Percentiles rank a stretch among this genome's conserved stretches.
Conservation (phyloP, 345 rosid genomes). For the Populus alba region DNA sequence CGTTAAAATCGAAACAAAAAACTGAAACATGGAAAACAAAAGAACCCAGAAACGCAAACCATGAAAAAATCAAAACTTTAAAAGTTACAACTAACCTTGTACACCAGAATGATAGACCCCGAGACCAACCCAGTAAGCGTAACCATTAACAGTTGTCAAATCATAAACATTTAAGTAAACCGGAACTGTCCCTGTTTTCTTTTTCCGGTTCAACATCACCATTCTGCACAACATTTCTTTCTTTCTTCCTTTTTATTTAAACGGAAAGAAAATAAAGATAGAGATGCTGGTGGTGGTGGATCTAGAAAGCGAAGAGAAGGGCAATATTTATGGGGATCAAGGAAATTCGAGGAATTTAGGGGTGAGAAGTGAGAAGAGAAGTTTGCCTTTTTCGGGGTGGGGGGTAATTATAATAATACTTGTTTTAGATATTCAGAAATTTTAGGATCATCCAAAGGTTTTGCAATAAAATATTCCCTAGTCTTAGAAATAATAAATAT, state of each 20-base stretch:
- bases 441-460: too few relatives aligned
- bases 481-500: too few relatives aligned
- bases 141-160: constrained; percentile 85
- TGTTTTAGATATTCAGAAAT: too few relatives aligned
- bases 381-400: not conserved
- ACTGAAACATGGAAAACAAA: too few relatives aligned
- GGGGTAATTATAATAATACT: too few relatives aligned
- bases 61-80: not conserved
- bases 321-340: not conserved
- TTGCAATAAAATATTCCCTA: too few relatives aligned
- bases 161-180: constrained; percentile 95
- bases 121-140: constrained; percentile 95
- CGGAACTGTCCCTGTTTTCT: constrained; percentile 63
- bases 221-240: constrained; percentile 52
- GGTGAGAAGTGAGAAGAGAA: not conserved
- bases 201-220: constrained; percentile 51
- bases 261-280: not conserved
- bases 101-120: constrained; percentile 97
- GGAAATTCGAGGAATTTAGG: constrained; percentile 2
- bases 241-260: not conserved
- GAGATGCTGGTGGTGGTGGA: not conserved
- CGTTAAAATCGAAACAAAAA: not conserved
- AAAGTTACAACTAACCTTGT: constrained; percentile 46
- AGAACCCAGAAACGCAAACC: not conserved
- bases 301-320: not conserved